Evolutionary conservation across 768 basidiomycete species (phyloP).

Genomic region (Clitopilus hobsonii): DNA sequence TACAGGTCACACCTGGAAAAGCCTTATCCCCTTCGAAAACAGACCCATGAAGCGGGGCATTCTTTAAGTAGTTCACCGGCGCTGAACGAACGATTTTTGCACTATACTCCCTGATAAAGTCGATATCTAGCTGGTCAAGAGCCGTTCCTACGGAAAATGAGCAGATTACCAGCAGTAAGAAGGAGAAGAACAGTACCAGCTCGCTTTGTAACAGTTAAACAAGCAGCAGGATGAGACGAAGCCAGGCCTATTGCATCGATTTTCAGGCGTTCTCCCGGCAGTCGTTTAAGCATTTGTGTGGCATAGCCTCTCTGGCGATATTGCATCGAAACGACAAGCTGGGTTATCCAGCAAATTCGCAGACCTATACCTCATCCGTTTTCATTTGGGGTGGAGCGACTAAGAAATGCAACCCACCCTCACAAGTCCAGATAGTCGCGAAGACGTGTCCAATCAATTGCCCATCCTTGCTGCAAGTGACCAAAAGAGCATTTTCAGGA

Average conservation of each 20-base stretch:
- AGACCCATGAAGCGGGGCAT: neutral
- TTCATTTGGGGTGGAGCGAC: too few relatives aligned
- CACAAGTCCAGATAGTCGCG: neutral
- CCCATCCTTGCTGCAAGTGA: neutral
- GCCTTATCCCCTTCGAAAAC: neutral
- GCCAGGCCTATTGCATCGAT: neutral
- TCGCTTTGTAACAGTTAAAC: neutral
- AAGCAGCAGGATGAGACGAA: neutral
- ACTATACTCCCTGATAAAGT: neutral
- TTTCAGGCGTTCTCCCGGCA: neutral
- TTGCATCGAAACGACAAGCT: neutral
- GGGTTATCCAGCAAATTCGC: neutral
- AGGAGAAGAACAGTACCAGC: neutral
- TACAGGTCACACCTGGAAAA: neutral
- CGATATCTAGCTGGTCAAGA: too few relatives aligned
- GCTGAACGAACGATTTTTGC: neutral
- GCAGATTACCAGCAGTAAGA: neutral
- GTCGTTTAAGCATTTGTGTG: neutral
- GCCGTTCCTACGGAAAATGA: too few relatives aligned
- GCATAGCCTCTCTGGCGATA: neutral
- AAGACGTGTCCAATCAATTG: conserved; percentile 1
- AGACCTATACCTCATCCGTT: too few relatives aligned
- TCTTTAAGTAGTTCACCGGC: neutral
- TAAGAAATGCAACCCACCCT: too few relatives aligned
- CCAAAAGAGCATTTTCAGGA: neutral